Evolutionary conservation across 148 eudicot genomes (phyloP).

Genomic region (Chenopodium formosanum): DNA sequence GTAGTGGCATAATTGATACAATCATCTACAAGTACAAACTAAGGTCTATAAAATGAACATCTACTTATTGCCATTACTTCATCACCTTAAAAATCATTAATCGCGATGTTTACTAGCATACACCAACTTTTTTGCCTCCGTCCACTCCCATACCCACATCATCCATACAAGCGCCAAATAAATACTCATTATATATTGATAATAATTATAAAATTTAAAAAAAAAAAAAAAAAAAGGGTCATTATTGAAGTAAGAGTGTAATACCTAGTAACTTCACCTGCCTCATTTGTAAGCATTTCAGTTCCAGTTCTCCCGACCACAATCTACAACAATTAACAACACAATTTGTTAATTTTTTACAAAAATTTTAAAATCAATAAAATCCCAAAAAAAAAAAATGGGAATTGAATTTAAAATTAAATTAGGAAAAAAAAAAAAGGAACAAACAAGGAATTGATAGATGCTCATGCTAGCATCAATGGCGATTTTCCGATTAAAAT

Average conservation of each 20-base stretch:
- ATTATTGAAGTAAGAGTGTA: not conserved
- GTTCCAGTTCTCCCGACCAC: conserved; percentile 91
- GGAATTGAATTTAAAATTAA: not conserved
- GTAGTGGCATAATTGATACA: too few species aligned
- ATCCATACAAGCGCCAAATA: too few species aligned
- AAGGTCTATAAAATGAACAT: too few species aligned
- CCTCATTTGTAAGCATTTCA: conserved; percentile 93
- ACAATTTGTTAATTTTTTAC: not conserved
- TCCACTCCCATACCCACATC: too few species aligned
- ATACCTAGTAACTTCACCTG: conserved; percentile 99
- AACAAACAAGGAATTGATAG: conserved; percentile 83
- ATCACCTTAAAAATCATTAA: too few species aligned
- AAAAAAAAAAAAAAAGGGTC: not conserved
- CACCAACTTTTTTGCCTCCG: not conserved
- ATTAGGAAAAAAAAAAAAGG: not conserved
- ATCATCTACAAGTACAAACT: too few species aligned
- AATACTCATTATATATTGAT: too few species aligned
- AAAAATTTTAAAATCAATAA: not conserved
- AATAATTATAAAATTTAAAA: too few species aligned
- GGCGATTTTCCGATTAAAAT: conserved; percentile 82
- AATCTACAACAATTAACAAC: conserved; percentile 47
- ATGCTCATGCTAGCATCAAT: conserved; percentile 99
- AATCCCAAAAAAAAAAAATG: too few species aligned
- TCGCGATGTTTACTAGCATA: not conserved
- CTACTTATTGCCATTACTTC: too few species aligned